Percentiles rank a stretch among this genome's conserved stretches.
These are phyloP conservation scores for Trichoderma erinaceum DNA, from an alignment of 495 filamentous ascomycete species.

Conservation along the genomic window DNA sequence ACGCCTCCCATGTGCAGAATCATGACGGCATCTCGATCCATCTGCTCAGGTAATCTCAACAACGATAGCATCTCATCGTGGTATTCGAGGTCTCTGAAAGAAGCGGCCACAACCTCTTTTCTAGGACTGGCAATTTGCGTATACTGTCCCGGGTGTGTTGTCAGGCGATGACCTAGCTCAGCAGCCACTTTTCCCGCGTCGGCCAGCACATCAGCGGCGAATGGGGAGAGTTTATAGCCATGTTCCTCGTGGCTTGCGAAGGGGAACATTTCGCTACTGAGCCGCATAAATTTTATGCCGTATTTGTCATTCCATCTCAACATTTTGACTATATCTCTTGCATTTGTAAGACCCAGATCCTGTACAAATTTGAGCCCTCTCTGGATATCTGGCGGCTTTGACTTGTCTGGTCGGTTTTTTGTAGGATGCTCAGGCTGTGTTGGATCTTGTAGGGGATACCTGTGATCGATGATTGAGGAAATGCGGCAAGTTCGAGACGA, in stretches of 20 bases:
- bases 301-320: constrained; percentile 91
- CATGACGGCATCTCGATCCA: constrained; percentile 86
- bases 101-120: constrained; percentile 63
- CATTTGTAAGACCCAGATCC: constrained; percentile 72
- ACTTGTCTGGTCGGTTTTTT: constrained; percentile 76
- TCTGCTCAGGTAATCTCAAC: constrained; percentile 70
- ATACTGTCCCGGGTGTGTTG: constrained; percentile 87
- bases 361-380: constrained; percentile 68
- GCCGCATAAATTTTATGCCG: constrained; percentile 84
- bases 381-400: constrained; percentile 53
- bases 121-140: constrained; percentile 84
- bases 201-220: constrained; percentile 71
- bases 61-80: constrained; percentile 81
- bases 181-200: constrained; percentile 73
- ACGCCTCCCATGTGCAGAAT: constrained; percentile 91
- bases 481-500: constrained; percentile 89
- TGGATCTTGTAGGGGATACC: constrained; percentile 70
- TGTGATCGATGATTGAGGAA: constrained; percentile 81
- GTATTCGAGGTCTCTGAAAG: constrained; percentile 80
- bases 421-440: constrained; percentile 68
- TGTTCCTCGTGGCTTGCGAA: constrained; percentile 85
- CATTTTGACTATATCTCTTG: constrained; percentile 76
- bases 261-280: constrained; percentile 95
- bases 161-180: constrained; percentile 77
- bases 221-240: constrained; percentile 80